Evolutionary conservation across 495 filamentous ascomycete genomes (phyloP), one percentile per base, ranked within the genome.

Genomic region (Eremomyces bilateralis): DNA sequence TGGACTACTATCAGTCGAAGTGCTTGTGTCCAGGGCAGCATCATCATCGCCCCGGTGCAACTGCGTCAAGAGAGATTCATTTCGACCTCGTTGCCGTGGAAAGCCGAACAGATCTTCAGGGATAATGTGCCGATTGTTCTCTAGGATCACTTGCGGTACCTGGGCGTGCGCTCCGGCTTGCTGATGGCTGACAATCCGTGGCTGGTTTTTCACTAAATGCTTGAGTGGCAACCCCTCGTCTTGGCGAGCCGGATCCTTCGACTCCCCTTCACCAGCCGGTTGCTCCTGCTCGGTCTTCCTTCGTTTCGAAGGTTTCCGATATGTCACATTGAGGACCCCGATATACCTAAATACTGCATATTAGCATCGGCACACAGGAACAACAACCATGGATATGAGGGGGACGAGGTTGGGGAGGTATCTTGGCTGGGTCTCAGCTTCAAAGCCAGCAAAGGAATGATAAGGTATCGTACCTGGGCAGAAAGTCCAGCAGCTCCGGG

Each of bases 261-360:
- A 27, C 8, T 6, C 24, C 6, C 24, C 24, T 27, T 8, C 8
- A 20, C 4, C 33, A 10, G 4, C 24, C 5, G 33, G 8, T 8
- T 10, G 33, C 4, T 19, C 32, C 19, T 34, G 27, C 28, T 37
- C 38, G 3, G 46, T 47, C 40, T 74, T 80, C 42, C 66, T 67
- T 21, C 65, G 68, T 33, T 81, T 80, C 4, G 68, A 58, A 27
- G 69, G 73, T 53, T 90, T 93, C 16, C 83, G 82, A 52, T 84
- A 94, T 0, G 88, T 94, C 11, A 95, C 88, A 51, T 97, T 97
- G 25, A 97, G 59, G 28, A 97, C 88, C 15, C 88, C 88, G 40
- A 97, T 94, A 44, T 97, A 97, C 50, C 88, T 88, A 51, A 8
- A 21, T 10, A 28, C 24, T 8, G 24, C 24, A 28, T 28, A 13